Conservation (phyloP, 2,329 filamentous ascomycete species). For the Nemania serpens region DNA sequence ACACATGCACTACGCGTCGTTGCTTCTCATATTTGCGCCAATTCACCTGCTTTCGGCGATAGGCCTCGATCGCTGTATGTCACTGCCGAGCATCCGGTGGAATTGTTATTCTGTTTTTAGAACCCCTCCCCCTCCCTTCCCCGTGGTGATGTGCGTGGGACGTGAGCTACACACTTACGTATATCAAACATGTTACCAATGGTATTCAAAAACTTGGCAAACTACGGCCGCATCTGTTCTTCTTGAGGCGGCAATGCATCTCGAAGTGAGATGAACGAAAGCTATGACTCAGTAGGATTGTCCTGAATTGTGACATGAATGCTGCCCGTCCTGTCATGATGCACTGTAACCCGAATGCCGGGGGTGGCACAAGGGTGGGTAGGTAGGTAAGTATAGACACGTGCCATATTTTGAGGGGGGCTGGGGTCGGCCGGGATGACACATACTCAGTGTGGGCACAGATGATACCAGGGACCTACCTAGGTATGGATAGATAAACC, state of each 20-base stretch:
- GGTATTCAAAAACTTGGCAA: too few species aligned
- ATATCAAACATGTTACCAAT: too few species aligned
- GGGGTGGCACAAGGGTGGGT: conserved; percentile 13
- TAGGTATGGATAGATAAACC: background rate
- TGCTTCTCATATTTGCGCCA: background rate
- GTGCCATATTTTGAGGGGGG: conserved; percentile 12
- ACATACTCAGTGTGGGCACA: too few species aligned
- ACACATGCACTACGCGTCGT: background rate
- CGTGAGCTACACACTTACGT: background rate
- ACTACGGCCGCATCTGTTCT: background rate
- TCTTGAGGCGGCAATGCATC: background rate
- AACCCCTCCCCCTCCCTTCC: background rate
- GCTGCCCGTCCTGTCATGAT: background rate
- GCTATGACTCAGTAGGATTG: background rate
- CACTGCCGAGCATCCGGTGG: background rate
- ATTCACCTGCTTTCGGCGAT: background rate
- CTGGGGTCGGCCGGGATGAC: conserved; percentile 2
- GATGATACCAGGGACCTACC: background rate
- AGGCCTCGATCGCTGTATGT: background rate
- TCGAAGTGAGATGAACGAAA: background rate
- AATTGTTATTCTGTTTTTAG: background rate
- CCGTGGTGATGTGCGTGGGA: too few species aligned
- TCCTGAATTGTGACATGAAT: background rate
- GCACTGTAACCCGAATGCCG: conserved; percentile 17
- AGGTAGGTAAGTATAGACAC: conserved; percentile 17